Evolutionary conservation across 169 alveolate genomes (phyloP).

Genomic region (Amoebophrya sp.): DNA sequence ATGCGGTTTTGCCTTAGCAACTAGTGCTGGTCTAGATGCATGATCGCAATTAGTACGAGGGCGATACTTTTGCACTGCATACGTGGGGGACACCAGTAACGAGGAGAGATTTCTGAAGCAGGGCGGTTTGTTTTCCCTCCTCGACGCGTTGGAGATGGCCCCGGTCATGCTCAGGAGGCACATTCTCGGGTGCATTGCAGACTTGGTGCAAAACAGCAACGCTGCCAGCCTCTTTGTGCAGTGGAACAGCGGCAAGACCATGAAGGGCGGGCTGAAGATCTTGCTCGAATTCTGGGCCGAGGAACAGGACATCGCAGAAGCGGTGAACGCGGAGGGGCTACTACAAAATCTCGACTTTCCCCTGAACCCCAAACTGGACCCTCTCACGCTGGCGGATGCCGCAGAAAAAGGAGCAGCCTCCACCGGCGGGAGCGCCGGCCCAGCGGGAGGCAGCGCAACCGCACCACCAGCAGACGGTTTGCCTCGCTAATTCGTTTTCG

Average conservation of each 20-base stretch:
- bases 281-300: background rate
- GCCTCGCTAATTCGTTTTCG: too few species aligned
- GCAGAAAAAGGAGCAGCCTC: too few species aligned
- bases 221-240: background rate
- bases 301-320: constrained; percentile 21
- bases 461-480: too few species aligned
- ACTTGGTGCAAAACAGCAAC: background rate
- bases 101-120: background rate
- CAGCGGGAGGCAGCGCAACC: too few species aligned
- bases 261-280: constrained; percentile 12
- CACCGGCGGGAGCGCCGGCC: too few species aligned
- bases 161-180: constrained; percentile 7
- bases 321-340: background rate
- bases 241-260: constrained; percentile 12
- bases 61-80: background rate
- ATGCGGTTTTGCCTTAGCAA: too few species aligned
- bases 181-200: background rate
- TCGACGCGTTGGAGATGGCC: background rate
- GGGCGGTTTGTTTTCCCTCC: background rate
- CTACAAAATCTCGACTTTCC: background rate
- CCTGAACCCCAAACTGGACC: background rate
- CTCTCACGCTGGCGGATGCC: background rate
- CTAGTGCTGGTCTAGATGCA: background rate
- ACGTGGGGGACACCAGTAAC: too few species aligned
- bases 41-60: background rate